A percentile compares a stretch with the other conserved stretches of the same genome.
phyloP scores from a whole-genome alignment of 768 basidiomycete genomes.

The Cystobasidium ongulense region DNA sequence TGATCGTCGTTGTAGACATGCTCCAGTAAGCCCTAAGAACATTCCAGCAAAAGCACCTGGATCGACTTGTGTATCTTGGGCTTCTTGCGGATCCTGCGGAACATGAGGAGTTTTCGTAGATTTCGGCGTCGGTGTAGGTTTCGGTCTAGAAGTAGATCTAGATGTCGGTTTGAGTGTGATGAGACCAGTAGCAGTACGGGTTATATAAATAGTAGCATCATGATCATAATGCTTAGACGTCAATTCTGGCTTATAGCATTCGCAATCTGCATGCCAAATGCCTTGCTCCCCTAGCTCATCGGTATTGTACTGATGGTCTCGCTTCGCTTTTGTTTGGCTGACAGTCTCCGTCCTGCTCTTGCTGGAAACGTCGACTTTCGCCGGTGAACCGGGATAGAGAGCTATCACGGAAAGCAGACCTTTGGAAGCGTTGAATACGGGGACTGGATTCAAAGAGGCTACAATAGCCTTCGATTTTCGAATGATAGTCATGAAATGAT shows the following conservation, averaged over 20 bases:
- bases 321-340: neutral
- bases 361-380: neutral
- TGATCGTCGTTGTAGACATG: constrained; percentile 13
- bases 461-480: neutral
- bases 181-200: neutral
- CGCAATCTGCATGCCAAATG: neutral
- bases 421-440: neutral
- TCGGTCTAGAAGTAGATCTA: neutral
- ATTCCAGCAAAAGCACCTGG: constrained; percentile 10
- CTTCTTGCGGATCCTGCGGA: neutral
- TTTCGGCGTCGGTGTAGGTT: neutral
- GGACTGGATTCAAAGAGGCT: neutral
- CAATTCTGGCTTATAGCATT: neutral
- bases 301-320: neutral
- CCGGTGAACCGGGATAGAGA: neutral
- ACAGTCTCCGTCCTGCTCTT: neutral
- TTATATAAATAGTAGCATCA: neutral
- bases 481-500: neutral
- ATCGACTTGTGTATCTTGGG: neutral
- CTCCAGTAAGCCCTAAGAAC: constrained; percentile 4
- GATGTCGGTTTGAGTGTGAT: neutral
- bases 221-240: neutral
- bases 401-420: neutral
- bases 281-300: neutral
- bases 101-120: too few species aligned